Evolutionary conservation across 345 rosid genomes (phyloP).

Genomic region (Euphorbia lathyris): DNA sequence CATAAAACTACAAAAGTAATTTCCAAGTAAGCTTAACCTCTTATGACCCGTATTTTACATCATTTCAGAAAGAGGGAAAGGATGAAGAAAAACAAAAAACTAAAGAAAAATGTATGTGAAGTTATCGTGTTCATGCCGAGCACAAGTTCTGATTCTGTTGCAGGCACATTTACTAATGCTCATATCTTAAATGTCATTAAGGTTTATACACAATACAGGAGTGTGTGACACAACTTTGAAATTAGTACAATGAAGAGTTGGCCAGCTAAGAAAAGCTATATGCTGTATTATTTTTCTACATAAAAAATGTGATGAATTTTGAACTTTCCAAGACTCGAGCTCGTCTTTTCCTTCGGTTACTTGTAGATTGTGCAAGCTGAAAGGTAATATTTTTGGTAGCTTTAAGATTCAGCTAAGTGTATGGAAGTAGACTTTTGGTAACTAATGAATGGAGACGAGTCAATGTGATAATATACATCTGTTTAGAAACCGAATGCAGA

Average conservation of each 20-base stretch:
- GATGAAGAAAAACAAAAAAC: constrained; percentile 1
- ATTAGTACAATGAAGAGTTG: not conserved
- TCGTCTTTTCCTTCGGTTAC: not conserved
- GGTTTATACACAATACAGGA: not conserved
- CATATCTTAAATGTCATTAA: not conserved
- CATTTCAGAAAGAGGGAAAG: not conserved
- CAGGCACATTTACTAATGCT: not conserved
- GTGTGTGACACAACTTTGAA: not conserved
- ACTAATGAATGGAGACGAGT: not conserved
- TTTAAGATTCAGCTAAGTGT: not conserved
- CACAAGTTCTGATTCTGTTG: not conserved
- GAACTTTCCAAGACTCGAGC: not conserved
- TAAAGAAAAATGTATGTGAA: not conserved
- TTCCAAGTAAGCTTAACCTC: constrained; percentile 40
- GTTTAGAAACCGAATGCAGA: not conserved
- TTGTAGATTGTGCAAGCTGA: constrained; percentile 4
- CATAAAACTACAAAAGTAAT: constrained; percentile 63
- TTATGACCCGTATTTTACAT: constrained; percentile 20
- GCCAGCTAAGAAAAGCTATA: not conserved
- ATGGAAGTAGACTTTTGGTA: not conserved
- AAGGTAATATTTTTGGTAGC: not conserved
- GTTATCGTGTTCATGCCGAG: not conserved
- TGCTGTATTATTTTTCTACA: not conserved
- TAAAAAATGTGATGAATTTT: not conserved
- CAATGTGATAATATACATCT: not conserved